A percentile compares a stretch with the other conserved stretches of the same genome.
Conservation (phyloP, 352 stramenopile genomes). For the Plasmopara muralis region DNA sequence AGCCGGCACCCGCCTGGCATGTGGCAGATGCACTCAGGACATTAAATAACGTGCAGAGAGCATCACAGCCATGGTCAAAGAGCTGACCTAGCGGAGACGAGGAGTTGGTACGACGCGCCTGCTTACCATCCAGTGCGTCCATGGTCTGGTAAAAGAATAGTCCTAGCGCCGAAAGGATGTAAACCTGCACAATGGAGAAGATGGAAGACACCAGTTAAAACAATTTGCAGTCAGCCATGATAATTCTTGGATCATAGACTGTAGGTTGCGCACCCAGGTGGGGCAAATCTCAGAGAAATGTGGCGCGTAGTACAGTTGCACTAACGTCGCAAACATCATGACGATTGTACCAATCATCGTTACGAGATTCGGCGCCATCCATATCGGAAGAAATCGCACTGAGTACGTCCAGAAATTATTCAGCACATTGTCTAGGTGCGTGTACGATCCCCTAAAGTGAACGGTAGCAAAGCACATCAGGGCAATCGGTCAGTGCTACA, state of each 20-base stretch:
- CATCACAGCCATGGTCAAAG: slow-evolving; percentile 96
- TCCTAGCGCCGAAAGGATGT: slow-evolving; percentile 62
- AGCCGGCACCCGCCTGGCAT: slow-evolving; percentile 40
- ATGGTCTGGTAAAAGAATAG: slow-evolving; percentile 96
- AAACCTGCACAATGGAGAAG: slow-evolving; percentile 31
- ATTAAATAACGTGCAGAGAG: slow-evolving; percentile 78
- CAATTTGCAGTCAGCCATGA: background rate
- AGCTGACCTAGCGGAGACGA: slow-evolving; percentile 95
- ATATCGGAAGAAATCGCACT: slow-evolving; percentile 75
- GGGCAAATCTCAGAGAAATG: slow-evolving; percentile 58
- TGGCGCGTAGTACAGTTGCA: slow-evolving; percentile 73
- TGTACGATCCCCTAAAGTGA: slow-evolving; percentile 68
- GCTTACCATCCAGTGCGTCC: slow-evolving; percentile 99
- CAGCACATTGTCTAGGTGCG: slow-evolving; percentile 80
- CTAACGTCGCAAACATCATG: slow-evolving; percentile 70
- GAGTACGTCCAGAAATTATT: slow-evolving; percentile 86
- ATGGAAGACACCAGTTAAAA: background rate
- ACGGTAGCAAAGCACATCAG: slow-evolving; percentile 4
- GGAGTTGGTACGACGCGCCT: slow-evolving; percentile 91
- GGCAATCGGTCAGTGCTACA: background rate
- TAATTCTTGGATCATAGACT: background rate
- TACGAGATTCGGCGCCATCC: slow-evolving; percentile 89
- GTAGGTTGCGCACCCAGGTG: slow-evolving; percentile 32
- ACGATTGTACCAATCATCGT: slow-evolving; percentile 80
- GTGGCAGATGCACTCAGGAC: slow-evolving; percentile 68